Base-by-base conservation (phyloP, 2,329 filamentous ascomycete genomes). In the Leptographium wingfieldii region DNA sequence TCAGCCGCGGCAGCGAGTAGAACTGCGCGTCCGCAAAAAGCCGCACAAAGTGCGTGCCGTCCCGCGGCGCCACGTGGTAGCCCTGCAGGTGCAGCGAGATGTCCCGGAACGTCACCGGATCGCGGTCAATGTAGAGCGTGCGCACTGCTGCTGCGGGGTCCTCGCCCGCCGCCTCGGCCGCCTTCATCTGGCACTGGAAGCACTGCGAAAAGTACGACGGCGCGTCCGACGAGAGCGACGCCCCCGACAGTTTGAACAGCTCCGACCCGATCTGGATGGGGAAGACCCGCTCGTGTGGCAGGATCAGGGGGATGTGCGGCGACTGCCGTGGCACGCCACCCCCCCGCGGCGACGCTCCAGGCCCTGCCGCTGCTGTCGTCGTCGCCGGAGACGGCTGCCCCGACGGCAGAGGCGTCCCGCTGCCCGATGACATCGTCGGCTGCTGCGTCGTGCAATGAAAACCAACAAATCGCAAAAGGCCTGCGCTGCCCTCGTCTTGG, bases 131-230 rank as follows among this genome's bases (percentile, higher is more conserved):
- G 73, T 96, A 96, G 7, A 97, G 78, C 0, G 92, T 96, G 65
- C 87, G 85, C 61, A 95, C 76, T 55, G 74, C 72, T 5, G 68
- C 65, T 48, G 68, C 71, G 5, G 73, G 61, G 59, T 81, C 78
- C 61, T 81, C 38, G 55, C 27, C 51, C 29, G 51, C 31, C 14
- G 51, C 29, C 29, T 84, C 80, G 56, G 81, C 85, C 65, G 77
- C 74, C 60, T 82, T 80, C 49, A 96, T 73, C 73, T 96, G 92
- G 67, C 89, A 88, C 66, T 85, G 80, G 72, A 97, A 97, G 76
- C 94, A 96, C 66, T 90, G 87, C 25, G 92, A 95, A 74, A 97
- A 96, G 73, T 96, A 96, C 56, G 92, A 96, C 61, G 92, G 92
- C 68, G 91, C 92, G 73, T 90, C 86, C 49, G 85, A 89, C 19